Conservation (phyloP, 345 rosid genomes). For the Pugionium cornutum region DNA sequence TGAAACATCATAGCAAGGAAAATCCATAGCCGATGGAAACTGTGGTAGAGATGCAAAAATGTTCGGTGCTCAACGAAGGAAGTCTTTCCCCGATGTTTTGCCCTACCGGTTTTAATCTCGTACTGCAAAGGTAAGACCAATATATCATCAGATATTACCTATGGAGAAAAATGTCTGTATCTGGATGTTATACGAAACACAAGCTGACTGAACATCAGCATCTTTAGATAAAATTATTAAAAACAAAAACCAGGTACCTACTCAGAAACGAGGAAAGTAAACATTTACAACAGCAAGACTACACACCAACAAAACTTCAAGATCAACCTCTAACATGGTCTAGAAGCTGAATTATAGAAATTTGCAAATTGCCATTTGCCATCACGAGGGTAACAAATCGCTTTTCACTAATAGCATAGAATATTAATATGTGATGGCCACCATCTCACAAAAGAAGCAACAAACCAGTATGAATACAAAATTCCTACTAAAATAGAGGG, state of each 20-base stretch:
- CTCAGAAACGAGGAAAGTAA: constrained; percentile 21
- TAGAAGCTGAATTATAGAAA: constrained; percentile 15
- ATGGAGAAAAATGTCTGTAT: constrained; percentile 5
- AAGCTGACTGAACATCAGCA: constrained; percentile 10
- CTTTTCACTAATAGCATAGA: not conserved
- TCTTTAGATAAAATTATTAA: constrained; percentile 2
- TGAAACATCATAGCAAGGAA: constrained; percentile 98
- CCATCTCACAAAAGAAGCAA: constrained; percentile 13
- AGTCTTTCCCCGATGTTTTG: constrained; percentile 78
- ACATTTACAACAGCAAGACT: constrained; percentile 14
- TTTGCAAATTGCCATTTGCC: constrained; percentile 2
- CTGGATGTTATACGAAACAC: constrained; percentile 16
- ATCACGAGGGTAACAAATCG: constrained; percentile 6
- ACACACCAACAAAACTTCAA: constrained; percentile 24
- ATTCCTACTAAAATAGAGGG: constrained; percentile 1
- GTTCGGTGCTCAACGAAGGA: constrained; percentile 97
- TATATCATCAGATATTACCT: constrained; percentile 23
- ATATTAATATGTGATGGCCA: not conserved
- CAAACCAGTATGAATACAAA: constrained; percentile 21
- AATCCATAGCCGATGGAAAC: constrained; percentile 98
- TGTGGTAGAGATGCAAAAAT: constrained; percentile 92
- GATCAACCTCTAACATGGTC: constrained; percentile 28
- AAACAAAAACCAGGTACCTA: constrained; percentile 11
- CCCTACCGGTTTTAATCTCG: constrained; percentile 63
- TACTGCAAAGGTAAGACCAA: constrained; percentile 49